Conservation (phyloP, 1,284 basidiomycete genomes). For the Xerocomus amazonicus region DNA sequence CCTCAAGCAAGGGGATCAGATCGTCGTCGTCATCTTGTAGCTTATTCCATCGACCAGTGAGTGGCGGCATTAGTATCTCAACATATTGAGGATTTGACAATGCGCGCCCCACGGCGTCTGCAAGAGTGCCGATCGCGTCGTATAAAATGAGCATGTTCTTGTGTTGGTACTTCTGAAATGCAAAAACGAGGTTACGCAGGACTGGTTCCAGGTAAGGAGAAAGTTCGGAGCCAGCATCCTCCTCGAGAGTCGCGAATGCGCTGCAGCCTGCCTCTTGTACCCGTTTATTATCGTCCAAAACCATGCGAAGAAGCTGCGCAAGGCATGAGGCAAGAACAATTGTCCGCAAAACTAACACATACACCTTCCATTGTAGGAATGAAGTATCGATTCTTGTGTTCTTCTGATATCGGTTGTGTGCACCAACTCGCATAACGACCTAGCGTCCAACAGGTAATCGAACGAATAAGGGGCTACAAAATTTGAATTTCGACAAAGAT, state of each 20-base stretch:
- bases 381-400: conserved; percentile 89
- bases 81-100: conserved; percentile 86
- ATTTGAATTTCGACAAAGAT: conserved; percentile 2
- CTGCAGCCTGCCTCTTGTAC: conserved; percentile 99
- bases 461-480: conserved; percentile 86
- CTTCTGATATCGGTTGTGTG: conserved; percentile 74
- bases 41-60: conserved; percentile 87
- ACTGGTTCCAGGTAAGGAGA: conserved; percentile 95
- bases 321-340: conserved; percentile 10
- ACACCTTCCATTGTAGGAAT: conserved; percentile 98
- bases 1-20: conserved; percentile 92
- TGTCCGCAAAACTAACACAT: conserved; percentile 36
- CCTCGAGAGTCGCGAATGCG: conserved; percentile 97
- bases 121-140: conserved; percentile 96
- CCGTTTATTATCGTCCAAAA: conserved; percentile 98
- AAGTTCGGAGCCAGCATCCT: conserved; percentile 90
- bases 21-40: conserved; percentile 90
- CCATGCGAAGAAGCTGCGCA: conserved; percentile 85
- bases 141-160: conserved; percentile 99
- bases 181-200: conserved; percentile 90
- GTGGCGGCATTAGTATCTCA: conserved; percentile 94
- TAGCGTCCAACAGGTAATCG: conserved; percentile 99
- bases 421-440: conserved; percentile 99
- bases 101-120: conserved; percentile 90
- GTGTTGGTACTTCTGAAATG: conserved; percentile 98